phyloP scores from a whole-genome alignment of 306 rosid species.

The Trichosanthes cucumerina region DNA sequence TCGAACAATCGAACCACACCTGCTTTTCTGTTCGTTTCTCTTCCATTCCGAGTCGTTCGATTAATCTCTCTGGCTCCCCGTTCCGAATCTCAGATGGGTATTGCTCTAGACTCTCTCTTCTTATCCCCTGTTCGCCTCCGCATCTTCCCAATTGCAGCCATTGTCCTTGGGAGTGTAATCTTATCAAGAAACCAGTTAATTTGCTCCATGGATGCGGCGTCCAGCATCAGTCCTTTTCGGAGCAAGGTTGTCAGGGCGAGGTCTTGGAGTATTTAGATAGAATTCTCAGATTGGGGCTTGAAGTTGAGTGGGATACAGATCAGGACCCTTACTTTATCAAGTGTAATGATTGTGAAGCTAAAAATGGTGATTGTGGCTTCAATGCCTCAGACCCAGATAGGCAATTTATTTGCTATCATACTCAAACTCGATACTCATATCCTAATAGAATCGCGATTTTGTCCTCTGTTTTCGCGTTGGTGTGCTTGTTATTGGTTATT shows the following conservation, averaged over 20 bases:
- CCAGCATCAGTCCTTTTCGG: constrained; percentile 23
- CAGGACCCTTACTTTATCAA: constrained; percentile 47
- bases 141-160: constrained; percentile 45
- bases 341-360: constrained; percentile 38
- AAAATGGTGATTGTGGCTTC: constrained; percentile 60
- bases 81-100: constrained; percentile 45
- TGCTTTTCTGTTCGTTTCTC: constrained; percentile 24
- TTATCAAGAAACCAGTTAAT: constrained; percentile 43
- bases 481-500: constrained; percentile 30
- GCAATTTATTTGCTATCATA: constrained; percentile 40
- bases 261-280: constrained; percentile 44
- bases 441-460: constrained; percentile 28
- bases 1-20: background rate
- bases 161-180: constrained; percentile 70
- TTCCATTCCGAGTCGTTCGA: constrained; percentile 38
- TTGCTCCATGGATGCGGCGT: constrained; percentile 45
- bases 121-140: constrained; percentile 51
- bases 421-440: constrained; percentile 22
- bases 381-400: constrained; percentile 45
- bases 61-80: constrained; percentile 55
- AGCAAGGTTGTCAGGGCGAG: constrained; percentile 47
- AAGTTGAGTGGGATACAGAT: constrained; percentile 64
- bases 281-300: constrained; percentile 34
- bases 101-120: constrained; percentile 53
- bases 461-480: constrained; percentile 22